Conservation (phyloP, 805 yeast genomes). For the Wickerhamiella sergipiensis region DNA sequence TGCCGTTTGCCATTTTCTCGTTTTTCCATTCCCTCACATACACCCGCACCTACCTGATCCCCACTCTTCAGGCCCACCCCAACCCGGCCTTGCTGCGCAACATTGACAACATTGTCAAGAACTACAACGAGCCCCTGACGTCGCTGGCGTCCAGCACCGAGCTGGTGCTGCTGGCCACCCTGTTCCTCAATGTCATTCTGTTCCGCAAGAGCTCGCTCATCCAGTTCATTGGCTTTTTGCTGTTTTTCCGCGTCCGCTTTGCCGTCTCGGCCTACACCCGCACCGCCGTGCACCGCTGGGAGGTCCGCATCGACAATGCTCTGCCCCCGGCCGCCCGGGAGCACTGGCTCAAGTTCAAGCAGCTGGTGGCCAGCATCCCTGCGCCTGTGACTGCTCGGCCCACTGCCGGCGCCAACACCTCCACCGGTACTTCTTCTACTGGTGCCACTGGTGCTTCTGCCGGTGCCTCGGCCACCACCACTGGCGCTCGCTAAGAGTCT, state of each 20-base stretch:
- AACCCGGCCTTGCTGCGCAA: conserved; percentile 17
- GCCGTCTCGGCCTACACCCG: conserved; percentile 66
- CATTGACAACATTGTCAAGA: conserved; percentile 34
- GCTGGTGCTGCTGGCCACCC: conserved; percentile 28
- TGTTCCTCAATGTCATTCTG: conserved; percentile 33
- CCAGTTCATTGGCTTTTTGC: conserved; percentile 32
- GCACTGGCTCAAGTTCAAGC: conserved; percentile 38
- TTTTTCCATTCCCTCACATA: conserved; percentile 72
- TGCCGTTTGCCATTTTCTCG: conserved; percentile 69
- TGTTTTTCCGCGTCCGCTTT: conserved; percentile 64
- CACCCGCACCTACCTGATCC: conserved; percentile 49
- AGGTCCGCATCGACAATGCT: conserved; percentile 49
- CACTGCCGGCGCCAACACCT: too few species aligned
- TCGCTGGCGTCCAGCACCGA: conserved; percentile 47
- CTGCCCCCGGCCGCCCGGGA: conserved; percentile 38
- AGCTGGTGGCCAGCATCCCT: conserved; percentile 11
- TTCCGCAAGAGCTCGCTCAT: conserved; percentile 52
- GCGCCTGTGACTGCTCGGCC: conserved; percentile 5
- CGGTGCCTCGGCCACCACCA: background rate
- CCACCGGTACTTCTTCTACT: background rate
- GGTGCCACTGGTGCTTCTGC: background rate
- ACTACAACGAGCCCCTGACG: conserved; percentile 47
- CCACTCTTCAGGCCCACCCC: conserved; percentile 32
- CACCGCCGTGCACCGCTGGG: conserved; percentile 51
- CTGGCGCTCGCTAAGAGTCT: background rate